Evolutionary conservation across 441 rosid genomes (phyloP).

Genomic region (Metrosideros polymorpha): DNA sequence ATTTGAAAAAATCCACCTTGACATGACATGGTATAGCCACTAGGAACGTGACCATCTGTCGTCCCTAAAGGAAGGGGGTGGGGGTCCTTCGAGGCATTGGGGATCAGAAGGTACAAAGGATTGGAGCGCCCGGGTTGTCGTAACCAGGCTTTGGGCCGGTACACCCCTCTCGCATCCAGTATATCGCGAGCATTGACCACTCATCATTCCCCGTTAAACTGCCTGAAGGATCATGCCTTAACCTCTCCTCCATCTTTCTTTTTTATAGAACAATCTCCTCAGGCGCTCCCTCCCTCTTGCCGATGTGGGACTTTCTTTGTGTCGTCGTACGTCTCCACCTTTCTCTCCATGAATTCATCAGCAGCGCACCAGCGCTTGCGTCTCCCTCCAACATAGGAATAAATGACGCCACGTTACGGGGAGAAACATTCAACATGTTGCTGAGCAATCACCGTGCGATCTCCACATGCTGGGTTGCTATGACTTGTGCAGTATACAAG

Average conservation of each 20-base stretch:
- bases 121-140: slow-evolving; percentile 8
- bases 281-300: rapidly evolving
- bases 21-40: too few relatives aligned
- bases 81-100: neutral
- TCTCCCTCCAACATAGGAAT: neutral
- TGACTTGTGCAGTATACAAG: neutral
- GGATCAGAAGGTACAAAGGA: slow-evolving; percentile 5
- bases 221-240: neutral
- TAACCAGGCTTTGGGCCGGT: slow-evolving; percentile 6
- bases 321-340: too few relatives aligned
- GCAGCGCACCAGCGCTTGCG: neutral
- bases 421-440: neutral
- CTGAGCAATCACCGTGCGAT: neutral
- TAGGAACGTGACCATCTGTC: too few relatives aligned
- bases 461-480: neutral
- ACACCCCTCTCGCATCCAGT: slow-evolving; percentile 1
- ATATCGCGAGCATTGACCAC: neutral
- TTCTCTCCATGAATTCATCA: neutral
- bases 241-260: rapidly evolving
- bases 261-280: neutral
- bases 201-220: slow-evolving; percentile 10
- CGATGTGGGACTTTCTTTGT: neutral
- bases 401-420: neutral
- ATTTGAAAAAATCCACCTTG: too few relatives aligned
- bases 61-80: too few relatives aligned